Conservation (phyloP, 2,329 filamentous ascomycete species). For the Fusarium sambucinum region DNA sequence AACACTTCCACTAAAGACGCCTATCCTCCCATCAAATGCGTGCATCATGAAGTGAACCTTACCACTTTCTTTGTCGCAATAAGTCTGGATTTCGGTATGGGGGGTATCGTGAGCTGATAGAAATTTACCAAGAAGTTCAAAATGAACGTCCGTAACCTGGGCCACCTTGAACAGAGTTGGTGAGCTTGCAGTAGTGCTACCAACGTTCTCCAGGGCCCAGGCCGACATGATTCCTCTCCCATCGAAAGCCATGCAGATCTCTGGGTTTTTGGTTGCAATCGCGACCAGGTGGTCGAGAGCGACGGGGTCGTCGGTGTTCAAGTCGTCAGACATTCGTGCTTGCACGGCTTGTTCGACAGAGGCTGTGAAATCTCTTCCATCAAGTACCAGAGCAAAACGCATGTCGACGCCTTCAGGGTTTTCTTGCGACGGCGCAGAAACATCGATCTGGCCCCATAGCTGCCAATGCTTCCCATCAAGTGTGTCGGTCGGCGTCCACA, state of each 20-base stretch:
- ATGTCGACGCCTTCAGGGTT: conserved; percentile 37
- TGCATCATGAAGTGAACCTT: conserved; percentile 82
- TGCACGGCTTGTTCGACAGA: conserved; percentile 83
- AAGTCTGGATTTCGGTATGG: conserved; percentile 78
- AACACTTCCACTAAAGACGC: conserved; percentile 82
- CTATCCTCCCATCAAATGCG: conserved; percentile 85
- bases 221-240: conserved; percentile 88
- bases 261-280: conserved; percentile 85
- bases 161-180: conserved; percentile 87
- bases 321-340: conserved; percentile 63
- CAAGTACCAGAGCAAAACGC: conserved; percentile 77
- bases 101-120: conserved; percentile 40
- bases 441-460: conserved; percentile 84
- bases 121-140: conserved; percentile 60
- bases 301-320: conserved; percentile 71
- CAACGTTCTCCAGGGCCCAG: conserved; percentile 91
- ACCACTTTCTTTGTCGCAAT: conserved; percentile 74
- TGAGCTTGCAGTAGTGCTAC: conserved; percentile 73
- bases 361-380: conserved; percentile 81
- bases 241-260: conserved; percentile 89
- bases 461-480: conserved; percentile 78
- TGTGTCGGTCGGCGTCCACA: conserved; percentile 85
- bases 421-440: conserved; percentile 76
- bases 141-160: conserved; percentile 73
- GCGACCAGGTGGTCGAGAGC: conserved; percentile 87